A percentile compares a stretch with the other conserved stretches of the same genome.
Conservation (phyloP, 2,329 filamentous ascomycete species). For the Cordyceps javanica region DNA sequence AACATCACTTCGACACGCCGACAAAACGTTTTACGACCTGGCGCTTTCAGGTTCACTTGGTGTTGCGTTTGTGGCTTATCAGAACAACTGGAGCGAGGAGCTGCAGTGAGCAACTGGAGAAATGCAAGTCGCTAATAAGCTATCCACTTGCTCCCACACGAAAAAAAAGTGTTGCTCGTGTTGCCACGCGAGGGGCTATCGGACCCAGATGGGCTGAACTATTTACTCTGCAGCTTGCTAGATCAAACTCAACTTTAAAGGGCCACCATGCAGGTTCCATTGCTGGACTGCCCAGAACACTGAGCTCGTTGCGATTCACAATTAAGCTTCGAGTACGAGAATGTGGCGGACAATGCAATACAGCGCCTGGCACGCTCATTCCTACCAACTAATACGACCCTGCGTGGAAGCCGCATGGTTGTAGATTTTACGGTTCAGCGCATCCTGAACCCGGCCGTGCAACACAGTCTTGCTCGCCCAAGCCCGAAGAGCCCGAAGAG, state of each 20-base stretch:
- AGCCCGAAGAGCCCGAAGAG: neutral
- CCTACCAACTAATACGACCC: neutral
- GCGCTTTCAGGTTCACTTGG: neutral
- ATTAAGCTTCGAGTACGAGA: neutral
- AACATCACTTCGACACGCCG: constrained; percentile 5
- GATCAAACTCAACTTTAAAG: constrained; percentile 6
- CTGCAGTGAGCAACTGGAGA: neutral
- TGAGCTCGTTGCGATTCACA: neutral
- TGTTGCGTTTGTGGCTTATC: neutral
- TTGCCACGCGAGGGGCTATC: constrained; percentile 2
- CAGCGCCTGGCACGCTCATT: neutral
- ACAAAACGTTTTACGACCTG: neutral
- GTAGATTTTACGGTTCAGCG: too few species aligned
- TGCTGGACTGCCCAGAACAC: neutral
- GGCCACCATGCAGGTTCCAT: neutral
- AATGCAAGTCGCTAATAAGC: neutral
- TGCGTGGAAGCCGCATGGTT: neutral
- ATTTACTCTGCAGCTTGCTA: neutral
- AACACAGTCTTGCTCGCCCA: too few species aligned
- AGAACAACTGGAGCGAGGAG: neutral
- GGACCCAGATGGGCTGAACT: neutral
- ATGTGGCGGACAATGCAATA: neutral
- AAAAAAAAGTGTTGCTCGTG: neutral
- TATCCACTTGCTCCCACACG: neutral
- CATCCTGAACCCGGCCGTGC: too few species aligned